Base-by-base conservation (phyloP, 169 alveolate genomes). In the Plasmodium gonderi region DNA sequence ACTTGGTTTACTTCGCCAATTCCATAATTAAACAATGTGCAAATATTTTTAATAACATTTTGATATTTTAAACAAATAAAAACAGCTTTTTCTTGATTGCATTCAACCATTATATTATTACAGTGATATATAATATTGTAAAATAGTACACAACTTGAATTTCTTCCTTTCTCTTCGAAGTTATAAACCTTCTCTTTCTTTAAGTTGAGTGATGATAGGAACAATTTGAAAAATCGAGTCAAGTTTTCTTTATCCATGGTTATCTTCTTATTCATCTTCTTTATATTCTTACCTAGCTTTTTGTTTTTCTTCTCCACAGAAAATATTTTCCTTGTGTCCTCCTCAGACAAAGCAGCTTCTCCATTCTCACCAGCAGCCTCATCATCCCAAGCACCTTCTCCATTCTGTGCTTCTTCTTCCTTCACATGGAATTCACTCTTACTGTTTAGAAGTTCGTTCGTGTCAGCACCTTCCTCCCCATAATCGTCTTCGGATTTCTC, bases 41-140 rank as follows among this genome's bases (percentile, higher is more conserved):
- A 60, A 40, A 75, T 89, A 4, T 26, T 40, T 64, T 54, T 75
- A 20, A 89, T 45, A 1, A 65, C 26, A 38, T 64, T 40, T 5
- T 77, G 79, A 64, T 17, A 89, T 17, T 89, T 89, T 77, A 89
- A 44, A 49, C 93, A 89, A 2, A 89, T 31, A 33, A 33, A 68
- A 4, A 89, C 75, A 12, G 79, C 26, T 14, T 89, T 65, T 17
- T 23, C 68, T 17, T 89, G 12, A 29, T 65, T 4, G 33, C 81
- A 54, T 20, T 77, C 90, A 7, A 40, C 60, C 26, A 89, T 4
- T 11, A 89, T 44, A 20, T 67, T 89, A 26, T 77, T 89, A 79
- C 72, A 89, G 29, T 26, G 11, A 47, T 60, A 89, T 7, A 89
- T 12, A 42, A 89, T 69, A 40, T 89, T 87, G 54, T 89, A 89